phyloP scores from a whole-genome alignment of 2,329 filamentous ascomycete genomes.

The Cytospora mali region DNA sequence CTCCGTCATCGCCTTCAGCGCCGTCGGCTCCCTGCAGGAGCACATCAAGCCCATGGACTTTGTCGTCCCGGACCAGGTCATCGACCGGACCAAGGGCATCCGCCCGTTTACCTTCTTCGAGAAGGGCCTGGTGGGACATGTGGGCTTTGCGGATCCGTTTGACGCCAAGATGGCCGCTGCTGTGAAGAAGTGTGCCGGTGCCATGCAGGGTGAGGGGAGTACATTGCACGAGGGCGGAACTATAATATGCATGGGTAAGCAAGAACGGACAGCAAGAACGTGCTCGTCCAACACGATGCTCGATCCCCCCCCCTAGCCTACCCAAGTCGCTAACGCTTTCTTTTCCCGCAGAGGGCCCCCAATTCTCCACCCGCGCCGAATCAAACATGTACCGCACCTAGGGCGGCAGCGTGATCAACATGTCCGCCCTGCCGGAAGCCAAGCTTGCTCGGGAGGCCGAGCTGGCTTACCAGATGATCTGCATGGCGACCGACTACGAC shows the following conservation, averaged over 20 bases:
- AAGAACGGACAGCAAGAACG: neutral
- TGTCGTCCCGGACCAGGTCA: conserved; percentile 92
- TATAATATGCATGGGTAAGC: conserved; percentile 86
- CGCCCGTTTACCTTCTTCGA: conserved; percentile 96
- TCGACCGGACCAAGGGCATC: conserved; percentile 95
- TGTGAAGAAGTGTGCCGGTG: conserved; percentile 73
- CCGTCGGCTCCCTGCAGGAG: conserved; percentile 90
- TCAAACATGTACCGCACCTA: conserved; percentile 92
- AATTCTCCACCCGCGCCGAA: conserved; percentile 95
- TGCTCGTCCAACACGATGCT: neutral
- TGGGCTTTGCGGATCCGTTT: conserved; percentile 95
- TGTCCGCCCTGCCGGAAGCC: conserved; percentile 92
- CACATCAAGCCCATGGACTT: conserved; percentile 96
- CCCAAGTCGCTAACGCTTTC: conserved; percentile 1
- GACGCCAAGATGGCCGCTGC: conserved; percentile 76
- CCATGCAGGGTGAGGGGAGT: conserved; percentile 81
- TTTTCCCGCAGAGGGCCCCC: conserved; percentile 75
- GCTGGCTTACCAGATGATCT: conserved; percentile 96
- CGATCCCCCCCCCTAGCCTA: conserved; percentile 10
- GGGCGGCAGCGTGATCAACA: conserved; percentile 97
- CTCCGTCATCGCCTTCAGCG: conserved; percentile 90
- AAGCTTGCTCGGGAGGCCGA: conserved; percentile 97
- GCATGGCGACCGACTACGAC: conserved; percentile 99
- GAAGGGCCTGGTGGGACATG: conserved; percentile 86
- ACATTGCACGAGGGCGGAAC: conserved; percentile 82